Evolutionary conservation across 1,284 basidiomycete genomes (phyloP).

Genomic region (Boletus calvinii): DNA sequence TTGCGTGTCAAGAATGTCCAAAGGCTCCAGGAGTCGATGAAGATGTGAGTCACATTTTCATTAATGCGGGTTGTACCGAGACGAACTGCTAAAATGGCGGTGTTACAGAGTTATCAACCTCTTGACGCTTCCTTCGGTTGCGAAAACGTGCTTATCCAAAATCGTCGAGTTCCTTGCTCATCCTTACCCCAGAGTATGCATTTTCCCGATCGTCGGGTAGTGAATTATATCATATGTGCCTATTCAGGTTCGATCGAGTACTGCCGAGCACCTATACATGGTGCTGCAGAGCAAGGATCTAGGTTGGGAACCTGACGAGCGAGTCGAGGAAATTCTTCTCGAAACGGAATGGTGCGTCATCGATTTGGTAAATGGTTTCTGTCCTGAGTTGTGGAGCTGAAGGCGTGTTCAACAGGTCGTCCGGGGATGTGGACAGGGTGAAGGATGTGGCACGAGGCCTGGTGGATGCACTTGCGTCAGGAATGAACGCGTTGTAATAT

Average conservation of each 20-base stretch:
- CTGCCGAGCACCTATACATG: constrained; percentile 81
- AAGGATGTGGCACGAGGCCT: constrained; percentile 37
- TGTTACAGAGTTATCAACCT: constrained; percentile 59
- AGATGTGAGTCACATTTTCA: constrained; percentile 55
- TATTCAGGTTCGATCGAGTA: constrained; percentile 68
- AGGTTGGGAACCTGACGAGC: constrained; percentile 59
- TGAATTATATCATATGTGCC: constrained; percentile 8
- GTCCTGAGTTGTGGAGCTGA: constrained; percentile 32
- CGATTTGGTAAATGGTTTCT: constrained; percentile 6
- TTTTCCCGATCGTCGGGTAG: constrained; percentile 10
- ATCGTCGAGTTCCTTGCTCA: constrained; percentile 69
- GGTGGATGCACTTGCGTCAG: constrained; percentile 31
- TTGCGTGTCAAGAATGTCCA: constrained; percentile 74
- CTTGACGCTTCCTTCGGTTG: constrained; percentile 49
- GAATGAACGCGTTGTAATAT: constrained; percentile 28
- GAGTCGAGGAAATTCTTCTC: constrained; percentile 70
- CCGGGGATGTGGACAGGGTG: constrained; percentile 34
- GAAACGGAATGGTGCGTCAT: constrained; percentile 71
- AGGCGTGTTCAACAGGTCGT: constrained; percentile 41
- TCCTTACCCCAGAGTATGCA: constrained; percentile 71
- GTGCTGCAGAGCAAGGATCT: constrained; percentile 68
- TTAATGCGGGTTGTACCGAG: constrained; percentile 17
- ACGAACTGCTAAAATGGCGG: constrained; percentile 15
- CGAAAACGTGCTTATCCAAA: constrained; percentile 43
- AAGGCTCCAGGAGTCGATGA: constrained; percentile 76